Base-by-base conservation (phyloP, 1,284 basidiomycete species). In the Malassezia globosa region DNA sequence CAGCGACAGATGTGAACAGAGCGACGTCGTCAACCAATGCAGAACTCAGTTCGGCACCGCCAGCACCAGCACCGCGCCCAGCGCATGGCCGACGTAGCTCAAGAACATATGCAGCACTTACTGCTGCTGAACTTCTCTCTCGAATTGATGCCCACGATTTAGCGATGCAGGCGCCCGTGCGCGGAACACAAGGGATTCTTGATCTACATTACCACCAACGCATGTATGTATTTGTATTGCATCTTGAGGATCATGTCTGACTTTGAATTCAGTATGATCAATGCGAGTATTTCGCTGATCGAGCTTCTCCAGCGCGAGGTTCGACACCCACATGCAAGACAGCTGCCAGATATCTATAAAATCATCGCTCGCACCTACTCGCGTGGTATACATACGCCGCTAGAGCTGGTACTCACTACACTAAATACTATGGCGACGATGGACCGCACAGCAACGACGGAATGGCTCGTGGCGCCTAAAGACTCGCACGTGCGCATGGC, bases 341-440 rank as follows among this genome's bases (percentile, higher is more conserved):
- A 51, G 36, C 37, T 51, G n/a, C 49, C 49, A 1, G 37, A 51
- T 14, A 16, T 51, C 16, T 42, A 51, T n/a, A 46, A 29, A 14
- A 21, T 51, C 16, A 27, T 51, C 7, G 8, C 24, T 11, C 42
- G 49, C 8, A 11, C 22, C 14, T 29, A 31, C 13, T 13, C 31
- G 3, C 41, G 31, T 8, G 21, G 3, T 21, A 37, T 37, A 16
- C 35, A 37, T 13, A 37, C 21, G 35, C 35, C 35, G 19, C n/a
- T 37, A 18, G 35, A 37, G 5, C 13, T 18, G 16, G n/a, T 37
- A 21, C 35, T 37, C 10, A n/a, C 2, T 37, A 37, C 19, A 37
- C 16, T 37, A 10, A 37, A 31, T 31, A 31, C 29, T 16, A 31
- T 31, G 29, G 29, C 16, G 29, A 31, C 16, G 29, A 31, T 16